A percentile compares a stretch with the other conserved stretches of the same genome.
These are phyloP conservation scores for Psilocybe sp. DNA, from an alignment of 768 basidiomycete species.

Conservation along the genomic window DNA sequence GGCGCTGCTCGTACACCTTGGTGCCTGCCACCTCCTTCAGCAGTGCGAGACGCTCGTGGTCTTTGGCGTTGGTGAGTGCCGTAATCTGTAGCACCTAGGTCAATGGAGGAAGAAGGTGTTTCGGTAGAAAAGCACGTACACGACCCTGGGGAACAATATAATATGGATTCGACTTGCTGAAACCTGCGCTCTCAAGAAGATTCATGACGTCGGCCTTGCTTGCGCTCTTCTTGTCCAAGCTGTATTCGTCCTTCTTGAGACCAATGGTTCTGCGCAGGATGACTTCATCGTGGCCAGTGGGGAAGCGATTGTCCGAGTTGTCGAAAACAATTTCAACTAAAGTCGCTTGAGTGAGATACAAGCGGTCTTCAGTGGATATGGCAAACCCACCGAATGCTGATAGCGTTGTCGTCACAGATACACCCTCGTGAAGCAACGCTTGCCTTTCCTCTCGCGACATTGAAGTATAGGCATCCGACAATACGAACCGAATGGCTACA, in stretches of 20 bases:
- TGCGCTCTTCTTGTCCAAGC: constrained; percentile 91
- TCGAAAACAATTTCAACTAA: constrained; percentile 93
- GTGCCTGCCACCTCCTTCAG: constrained; percentile 98
- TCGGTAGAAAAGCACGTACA: constrained; percentile 45
- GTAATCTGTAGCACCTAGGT: constrained; percentile 65
- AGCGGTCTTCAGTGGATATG: not conserved
- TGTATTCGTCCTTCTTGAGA: constrained; percentile 98
- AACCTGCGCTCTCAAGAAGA: constrained; percentile 92
- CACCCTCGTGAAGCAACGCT: constrained; percentile 90
- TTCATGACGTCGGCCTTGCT: constrained; percentile 98
- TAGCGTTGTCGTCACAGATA: constrained; percentile 82
- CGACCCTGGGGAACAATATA: constrained; percentile 99
- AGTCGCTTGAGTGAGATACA: constrained; percentile 1
- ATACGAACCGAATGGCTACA: constrained; percentile 91
- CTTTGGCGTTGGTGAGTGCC: constrained; percentile 94
- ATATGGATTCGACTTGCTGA: constrained; percentile 97
- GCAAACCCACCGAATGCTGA: constrained; percentile 76
- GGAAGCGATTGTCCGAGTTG: constrained; percentile 91
- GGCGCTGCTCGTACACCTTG: constrained; percentile 94
- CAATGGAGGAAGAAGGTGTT: not conserved
- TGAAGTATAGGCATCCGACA: constrained; percentile 96
- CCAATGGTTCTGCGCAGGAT: constrained; percentile 93
- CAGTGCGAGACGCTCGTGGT: constrained; percentile 88
- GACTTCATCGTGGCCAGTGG: constrained; percentile 85
- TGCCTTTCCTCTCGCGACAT: constrained; percentile 93